phyloP scores from a whole-genome alignment of 768 basidiomycete genomes.

The Xerocomellus dryophilus region DNA sequence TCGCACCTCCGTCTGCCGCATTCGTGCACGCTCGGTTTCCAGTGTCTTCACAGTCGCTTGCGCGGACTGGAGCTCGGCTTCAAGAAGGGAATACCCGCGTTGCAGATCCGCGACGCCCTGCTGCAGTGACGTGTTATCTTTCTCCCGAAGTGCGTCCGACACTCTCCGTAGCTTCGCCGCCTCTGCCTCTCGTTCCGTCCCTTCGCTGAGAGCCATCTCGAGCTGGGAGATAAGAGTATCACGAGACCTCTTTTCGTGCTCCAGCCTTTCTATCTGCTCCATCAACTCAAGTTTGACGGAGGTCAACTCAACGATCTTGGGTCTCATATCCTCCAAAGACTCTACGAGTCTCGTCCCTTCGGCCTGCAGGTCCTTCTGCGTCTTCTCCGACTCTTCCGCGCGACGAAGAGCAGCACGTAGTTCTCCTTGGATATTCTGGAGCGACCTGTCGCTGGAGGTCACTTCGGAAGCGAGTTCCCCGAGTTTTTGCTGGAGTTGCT shows the following conservation, averaged over 20 bases:
- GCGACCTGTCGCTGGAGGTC: slow-evolving; percentile 48
- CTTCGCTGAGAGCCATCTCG: slow-evolving; percentile 56
- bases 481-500: slow-evolving; percentile 59
- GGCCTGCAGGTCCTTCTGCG: slow-evolving; percentile 66
- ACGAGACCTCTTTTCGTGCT: slow-evolving; percentile 50
- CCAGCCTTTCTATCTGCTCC: slow-evolving; percentile 59
- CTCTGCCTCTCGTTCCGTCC: slow-evolving; percentile 48
- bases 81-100: slow-evolving; percentile 57
- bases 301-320: slow-evolving; percentile 81
- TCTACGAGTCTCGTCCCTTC: slow-evolving; percentile 79
- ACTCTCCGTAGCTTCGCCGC: slow-evolving; percentile 45
- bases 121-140: slow-evolving; percentile 47
- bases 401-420: slow-evolving; percentile 61
- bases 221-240: slow-evolving; percentile 60
- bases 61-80: slow-evolving; percentile 56
- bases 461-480: slow-evolving; percentile 53
- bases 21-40: slow-evolving; percentile 61
- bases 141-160: slow-evolving; percentile 46
- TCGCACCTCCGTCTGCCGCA: slow-evolving; percentile 53
- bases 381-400: slow-evolving; percentile 71
- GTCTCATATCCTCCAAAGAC: slow-evolving; percentile 81
- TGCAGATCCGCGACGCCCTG: slow-evolving; percentile 58
- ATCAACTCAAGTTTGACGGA: slow-evolving; percentile 64
- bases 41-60: slow-evolving; percentile 53
- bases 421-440: slow-evolving; percentile 64